These are phyloP conservation scores for Skeletonema tropicum DNA, from an alignment of 108 stramenopile species.

Conservation along the genomic window DNA sequence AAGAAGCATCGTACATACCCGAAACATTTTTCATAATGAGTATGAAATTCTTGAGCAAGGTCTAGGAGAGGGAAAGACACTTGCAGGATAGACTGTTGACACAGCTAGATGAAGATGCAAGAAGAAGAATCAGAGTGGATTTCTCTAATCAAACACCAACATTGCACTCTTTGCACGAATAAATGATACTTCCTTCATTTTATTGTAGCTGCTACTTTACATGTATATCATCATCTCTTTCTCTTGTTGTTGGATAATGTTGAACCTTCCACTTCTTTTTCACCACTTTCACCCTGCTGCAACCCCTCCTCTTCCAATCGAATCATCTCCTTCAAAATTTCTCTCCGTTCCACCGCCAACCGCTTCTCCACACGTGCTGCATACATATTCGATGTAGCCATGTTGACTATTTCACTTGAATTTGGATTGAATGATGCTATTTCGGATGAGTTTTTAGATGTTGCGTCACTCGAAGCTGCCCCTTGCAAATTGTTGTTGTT, in stretches of 20 bases:
- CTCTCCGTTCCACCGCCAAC: constrained; percentile 44
- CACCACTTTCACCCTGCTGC: neutral
- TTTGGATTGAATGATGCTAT: neutral
- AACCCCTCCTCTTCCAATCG: constrained; percentile 36
- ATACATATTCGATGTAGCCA: constrained; percentile 49
- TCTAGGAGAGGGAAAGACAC: too few relatives aligned
- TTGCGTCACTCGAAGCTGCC: neutral
- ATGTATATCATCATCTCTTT: constrained; percentile 1
- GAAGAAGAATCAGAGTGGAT: too few relatives aligned
- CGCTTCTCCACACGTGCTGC: constrained; percentile 43
- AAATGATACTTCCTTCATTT: too few relatives aligned
- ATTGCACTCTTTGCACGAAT: too few relatives aligned
- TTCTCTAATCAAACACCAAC: too few relatives aligned
- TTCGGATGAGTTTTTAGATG: neutral
- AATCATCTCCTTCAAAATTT: constrained; percentile 48
- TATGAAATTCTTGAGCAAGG: too few relatives aligned
- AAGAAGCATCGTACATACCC: too few relatives aligned
- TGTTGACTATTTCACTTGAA: constrained; percentile 13
- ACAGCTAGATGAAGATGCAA: too few relatives aligned
- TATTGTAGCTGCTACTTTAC: too few relatives aligned
- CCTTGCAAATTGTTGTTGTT: neutral
- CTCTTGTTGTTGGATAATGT: neutral
- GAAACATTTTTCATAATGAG: too few relatives aligned
- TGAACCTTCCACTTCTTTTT: neutral
- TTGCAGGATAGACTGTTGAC: too few relatives aligned